phyloP scores from a whole-genome alignment of 768 basidiomycete genomes.

The Pholiota molesta region DNA sequence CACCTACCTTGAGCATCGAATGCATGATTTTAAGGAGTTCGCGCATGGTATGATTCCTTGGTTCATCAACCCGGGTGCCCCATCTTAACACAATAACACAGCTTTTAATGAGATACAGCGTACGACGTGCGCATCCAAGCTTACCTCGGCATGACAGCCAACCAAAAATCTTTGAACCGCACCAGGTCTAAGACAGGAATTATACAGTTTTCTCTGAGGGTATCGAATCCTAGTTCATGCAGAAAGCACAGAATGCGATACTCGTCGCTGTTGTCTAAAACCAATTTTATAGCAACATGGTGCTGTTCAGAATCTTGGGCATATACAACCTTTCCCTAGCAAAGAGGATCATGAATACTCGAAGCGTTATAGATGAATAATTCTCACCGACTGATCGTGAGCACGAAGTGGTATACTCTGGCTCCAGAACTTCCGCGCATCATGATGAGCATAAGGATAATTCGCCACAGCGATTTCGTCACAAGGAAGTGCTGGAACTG shows the following conservation, averaged over 20 bases:
- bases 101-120: too few relatives aligned
- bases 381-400: background rate
- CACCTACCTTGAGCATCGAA: conserved; percentile 21
- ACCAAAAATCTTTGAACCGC: conserved; percentile 20
- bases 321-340: conserved; percentile 7
- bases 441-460: conserved; percentile 12
- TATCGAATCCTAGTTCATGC: conserved; percentile 10
- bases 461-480: background rate
- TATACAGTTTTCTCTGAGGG: conserved; percentile 7
- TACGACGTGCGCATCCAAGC: background rate
- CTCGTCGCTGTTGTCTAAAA: conserved; percentile 24
- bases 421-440: background rate
- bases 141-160: conserved; percentile 33
- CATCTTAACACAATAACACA: conserved; percentile 16
- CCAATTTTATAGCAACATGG: conserved; percentile 32
- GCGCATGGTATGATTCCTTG: background rate
- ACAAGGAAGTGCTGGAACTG: conserved; percentile 1
- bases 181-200: conserved; percentile 31
- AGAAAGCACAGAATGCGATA: conserved; percentile 24
- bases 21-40: conserved; percentile 20
- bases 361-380: background rate
- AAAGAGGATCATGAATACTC: background rate
- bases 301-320: conserved; percentile 24
- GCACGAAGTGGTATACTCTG: background rate
- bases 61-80: conserved; percentile 4